These are phyloP conservation scores for Leccinum solheimii DNA, from an alignment of 1,284 basidiomycete species.

Conservation along the genomic window DNA sequence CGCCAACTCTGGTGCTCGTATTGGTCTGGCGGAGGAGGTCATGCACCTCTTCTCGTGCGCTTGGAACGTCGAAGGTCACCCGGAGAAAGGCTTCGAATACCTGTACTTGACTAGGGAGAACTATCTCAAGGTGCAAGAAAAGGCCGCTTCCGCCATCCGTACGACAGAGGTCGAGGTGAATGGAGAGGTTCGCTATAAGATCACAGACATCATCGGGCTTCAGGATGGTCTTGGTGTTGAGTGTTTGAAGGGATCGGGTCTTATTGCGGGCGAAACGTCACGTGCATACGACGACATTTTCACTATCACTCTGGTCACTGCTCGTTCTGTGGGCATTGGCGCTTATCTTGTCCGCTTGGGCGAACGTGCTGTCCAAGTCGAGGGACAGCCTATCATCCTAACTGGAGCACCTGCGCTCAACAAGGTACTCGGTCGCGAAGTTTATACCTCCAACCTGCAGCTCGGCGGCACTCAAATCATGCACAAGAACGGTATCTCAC, in stretches of 20 bases:
- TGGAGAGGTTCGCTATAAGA: constrained; percentile 88
- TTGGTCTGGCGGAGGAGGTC: constrained; percentile 94
- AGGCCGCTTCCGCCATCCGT: constrained; percentile 75
- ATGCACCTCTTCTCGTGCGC: constrained; percentile 89
- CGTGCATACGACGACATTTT: constrained; percentile 99
- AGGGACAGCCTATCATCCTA: constrained; percentile 98
- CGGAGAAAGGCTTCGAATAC: constrained; percentile 96
- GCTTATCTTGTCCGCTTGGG: constrained; percentile 98
- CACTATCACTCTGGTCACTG: constrained; percentile 98
- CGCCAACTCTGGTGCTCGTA: constrained; percentile 96
- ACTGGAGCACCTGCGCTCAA: constrained; percentile 97
- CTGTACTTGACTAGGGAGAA: constrained; percentile 92
- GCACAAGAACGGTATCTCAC: constrained; percentile 99
- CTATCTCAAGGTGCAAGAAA: constrained; percentile 80
- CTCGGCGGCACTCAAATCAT: constrained; percentile 99
- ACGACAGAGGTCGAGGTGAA: constrained; percentile 84
- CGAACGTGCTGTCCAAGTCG: constrained; percentile 97
- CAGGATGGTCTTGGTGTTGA: constrained; percentile 99
- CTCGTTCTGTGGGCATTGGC: constrained; percentile 98
- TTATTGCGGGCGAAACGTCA: constrained; percentile 98
- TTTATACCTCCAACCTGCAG: constrained; percentile 98
- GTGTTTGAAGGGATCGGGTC: constrained; percentile 92
- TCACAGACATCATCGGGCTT: constrained; percentile 95
- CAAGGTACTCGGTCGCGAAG: constrained; percentile 98
- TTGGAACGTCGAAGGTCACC: constrained; percentile 80